Evolutionary conservation across 495 filamentous ascomycete species (phyloP).

Genomic region (Penicillium antarcticum): DNA sequence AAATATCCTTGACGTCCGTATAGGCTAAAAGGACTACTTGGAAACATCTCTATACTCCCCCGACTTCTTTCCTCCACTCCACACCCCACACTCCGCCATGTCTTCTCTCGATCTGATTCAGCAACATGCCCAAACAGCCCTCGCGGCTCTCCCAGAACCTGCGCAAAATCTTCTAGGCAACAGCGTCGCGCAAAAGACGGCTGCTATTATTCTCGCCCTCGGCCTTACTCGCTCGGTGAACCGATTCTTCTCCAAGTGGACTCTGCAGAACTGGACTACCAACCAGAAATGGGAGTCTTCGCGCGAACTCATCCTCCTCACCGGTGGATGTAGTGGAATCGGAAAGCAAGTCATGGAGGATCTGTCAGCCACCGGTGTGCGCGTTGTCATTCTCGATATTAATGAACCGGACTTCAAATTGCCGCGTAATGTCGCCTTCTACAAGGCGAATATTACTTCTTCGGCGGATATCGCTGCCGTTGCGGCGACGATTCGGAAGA

Average conservation of each 20-base stretch:
- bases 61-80: not conserved
- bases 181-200: slow-evolving; percentile 28
- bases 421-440: slow-evolving; percentile 41
- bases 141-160: slow-evolving; percentile 25
- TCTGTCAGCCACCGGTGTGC: slow-evolving; percentile 44
- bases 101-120: slow-evolving; percentile 19
- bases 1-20: too few species aligned
- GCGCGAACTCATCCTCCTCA: slow-evolving; percentile 55
- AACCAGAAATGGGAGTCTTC: slow-evolving; percentile 38
- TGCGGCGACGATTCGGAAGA: slow-evolving; percentile 42
- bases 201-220: slow-evolving; percentile 29
- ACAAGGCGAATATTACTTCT: slow-evolving; percentile 53
- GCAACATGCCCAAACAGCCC: slow-evolving; percentile 27
- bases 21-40: too few species aligned
- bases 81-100: not conserved
- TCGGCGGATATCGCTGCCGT: slow-evolving; percentile 39
- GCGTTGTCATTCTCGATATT: slow-evolving; percentile 52
- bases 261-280: slow-evolving; percentile 48
- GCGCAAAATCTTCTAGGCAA: slow-evolving; percentile 26
- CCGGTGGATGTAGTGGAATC: slow-evolving; percentile 57
- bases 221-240: slow-evolving; percentile 41
- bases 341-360: slow-evolving; percentile 48
- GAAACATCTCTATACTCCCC: not conserved
- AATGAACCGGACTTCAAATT: slow-evolving; percentile 31
- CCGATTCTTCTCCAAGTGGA: slow-evolving; percentile 35